These are phyloP conservation scores for Boletus insuetus DNA, from an alignment of 768 basidiomycete species.

Conservation along the genomic window DNA sequence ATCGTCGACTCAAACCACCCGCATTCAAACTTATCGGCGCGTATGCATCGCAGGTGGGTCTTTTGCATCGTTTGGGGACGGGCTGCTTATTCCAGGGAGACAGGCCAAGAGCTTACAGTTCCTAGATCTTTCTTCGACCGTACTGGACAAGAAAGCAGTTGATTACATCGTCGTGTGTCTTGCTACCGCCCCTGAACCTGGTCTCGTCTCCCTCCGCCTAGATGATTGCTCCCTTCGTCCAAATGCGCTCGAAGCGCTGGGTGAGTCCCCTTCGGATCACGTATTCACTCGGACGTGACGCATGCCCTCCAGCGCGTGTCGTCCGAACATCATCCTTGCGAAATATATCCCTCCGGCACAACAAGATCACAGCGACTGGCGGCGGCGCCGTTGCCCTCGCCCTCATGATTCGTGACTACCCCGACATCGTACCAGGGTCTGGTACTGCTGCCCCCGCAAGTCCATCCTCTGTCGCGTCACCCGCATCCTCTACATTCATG, in stretches of 20 bases:
- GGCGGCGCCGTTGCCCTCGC: slow-evolving; percentile 92
- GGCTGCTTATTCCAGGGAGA: not conserved
- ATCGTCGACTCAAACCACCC: slow-evolving; percentile 70
- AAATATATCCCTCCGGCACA: slow-evolving; percentile 88
- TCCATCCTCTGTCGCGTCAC: slow-evolving; percentile 8
- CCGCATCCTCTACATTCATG: slow-evolving; percentile 19
- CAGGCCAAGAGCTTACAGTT: slow-evolving; percentile 79
- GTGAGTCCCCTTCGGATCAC: slow-evolving; percentile 43
- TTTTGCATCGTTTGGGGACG: not conserved
- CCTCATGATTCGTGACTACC: slow-evolving; percentile 95
- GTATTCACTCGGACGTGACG: not conserved
- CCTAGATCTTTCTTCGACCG: slow-evolving; percentile 86
- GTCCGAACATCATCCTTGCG: slow-evolving; percentile 80
- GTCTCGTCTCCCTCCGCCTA: slow-evolving; percentile 75
- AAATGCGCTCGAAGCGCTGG: slow-evolving; percentile 72
- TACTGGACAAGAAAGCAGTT: slow-evolving; percentile 77
- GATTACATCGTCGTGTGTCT: slow-evolving; percentile 80
- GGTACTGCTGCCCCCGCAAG: not conserved
- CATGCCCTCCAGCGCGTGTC: slow-evolving; percentile 55
- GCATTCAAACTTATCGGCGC: slow-evolving; percentile 81
- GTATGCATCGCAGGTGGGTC: slow-evolving; percentile 67
- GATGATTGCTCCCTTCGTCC: slow-evolving; percentile 83
- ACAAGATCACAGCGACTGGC: slow-evolving; percentile 79
- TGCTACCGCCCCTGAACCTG: slow-evolving; percentile 34
- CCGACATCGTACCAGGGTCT: slow-evolving; percentile 58